Percentiles rank a stretch among this genome's conserved stretches.
Evolutionary conservation across 2,329 filamentous ascomycete species (phyloP).

Genomic region (Shiraia sp.): DNA sequence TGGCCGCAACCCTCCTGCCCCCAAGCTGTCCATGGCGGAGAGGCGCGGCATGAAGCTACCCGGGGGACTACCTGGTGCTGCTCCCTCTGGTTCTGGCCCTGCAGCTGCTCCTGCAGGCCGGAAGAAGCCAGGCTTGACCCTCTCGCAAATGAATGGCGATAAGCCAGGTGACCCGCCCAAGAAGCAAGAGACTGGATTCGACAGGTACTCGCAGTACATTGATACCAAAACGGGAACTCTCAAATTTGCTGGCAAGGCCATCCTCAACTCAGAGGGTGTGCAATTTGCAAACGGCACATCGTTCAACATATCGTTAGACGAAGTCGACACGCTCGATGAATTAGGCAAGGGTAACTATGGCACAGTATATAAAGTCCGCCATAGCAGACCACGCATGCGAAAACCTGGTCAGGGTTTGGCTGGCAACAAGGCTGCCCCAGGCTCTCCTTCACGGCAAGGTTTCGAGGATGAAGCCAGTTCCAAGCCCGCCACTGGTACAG

Average conservation of each 20-base stretch:
- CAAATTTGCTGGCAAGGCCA: slow-evolving; percentile 89
- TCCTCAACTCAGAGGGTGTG: slow-evolving; percentile 85
- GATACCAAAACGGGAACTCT: slow-evolving; percentile 90
- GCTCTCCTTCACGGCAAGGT: slow-evolving; percentile 39
- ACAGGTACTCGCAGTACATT: slow-evolving; percentile 78
- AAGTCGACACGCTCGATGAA: slow-evolving; percentile 91
- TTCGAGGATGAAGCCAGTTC: slow-evolving; percentile 44
- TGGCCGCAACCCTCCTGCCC: slow-evolving; percentile 50
- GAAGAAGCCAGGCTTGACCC: slow-evolving; percentile 49
- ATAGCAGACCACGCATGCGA: slow-evolving; percentile 71
- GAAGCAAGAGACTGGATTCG: slow-evolving; percentile 55
- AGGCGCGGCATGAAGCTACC: slow-evolving; percentile 68
- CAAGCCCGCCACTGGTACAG: slow-evolving; percentile 59
- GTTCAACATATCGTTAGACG: slow-evolving; percentile 93
- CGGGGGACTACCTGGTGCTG: slow-evolving; percentile 53
- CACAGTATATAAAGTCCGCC: slow-evolving; percentile 94
- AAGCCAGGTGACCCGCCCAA: slow-evolving; percentile 25
- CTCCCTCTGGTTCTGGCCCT: slow-evolving; percentile 46
- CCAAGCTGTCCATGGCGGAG: slow-evolving; percentile 66
- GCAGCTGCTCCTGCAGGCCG: slow-evolving; percentile 38
- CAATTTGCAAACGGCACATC: slow-evolving; percentile 88
- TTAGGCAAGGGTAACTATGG: slow-evolving; percentile 98
- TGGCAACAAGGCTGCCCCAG: slow-evolving; percentile 56
- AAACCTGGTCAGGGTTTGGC: slow-evolving; percentile 63
- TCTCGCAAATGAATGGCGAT: slow-evolving; percentile 50